phyloP scores from a whole-genome alignment of 2,329 filamentous ascomycete genomes.

The Rhinocladiella mackenziei region DNA sequence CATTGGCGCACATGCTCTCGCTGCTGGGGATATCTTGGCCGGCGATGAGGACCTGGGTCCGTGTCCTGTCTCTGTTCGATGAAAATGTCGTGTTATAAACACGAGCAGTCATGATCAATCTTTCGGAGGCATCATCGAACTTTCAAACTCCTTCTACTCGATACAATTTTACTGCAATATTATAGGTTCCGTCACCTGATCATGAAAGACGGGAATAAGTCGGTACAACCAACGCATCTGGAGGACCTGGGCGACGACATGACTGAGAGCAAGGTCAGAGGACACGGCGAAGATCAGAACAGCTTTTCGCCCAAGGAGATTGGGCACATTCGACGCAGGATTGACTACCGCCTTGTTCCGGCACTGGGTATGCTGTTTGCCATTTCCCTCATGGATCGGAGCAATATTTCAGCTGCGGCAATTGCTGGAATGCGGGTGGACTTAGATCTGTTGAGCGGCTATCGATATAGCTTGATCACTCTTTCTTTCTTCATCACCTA shows the following conservation, averaged over 20 bases:
- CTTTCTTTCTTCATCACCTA: constrained; percentile 72
- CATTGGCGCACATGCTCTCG: too few relatives aligned
- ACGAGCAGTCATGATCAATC: too few relatives aligned
- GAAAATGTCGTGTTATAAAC: too few relatives aligned
- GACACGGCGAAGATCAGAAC: neutral
- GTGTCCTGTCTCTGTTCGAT: too few relatives aligned
- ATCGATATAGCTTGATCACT: constrained; percentile 54
- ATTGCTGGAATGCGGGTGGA: constrained; percentile 53
- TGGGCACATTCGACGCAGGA: constrained; percentile 56
- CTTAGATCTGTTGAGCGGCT: constrained; percentile 29
- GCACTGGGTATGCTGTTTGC: constrained; percentile 63
- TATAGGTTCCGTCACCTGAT: too few relatives aligned
- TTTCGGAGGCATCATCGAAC: too few relatives aligned
- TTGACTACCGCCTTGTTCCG: constrained; percentile 63
- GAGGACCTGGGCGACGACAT: neutral
- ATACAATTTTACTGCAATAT: too few relatives aligned
- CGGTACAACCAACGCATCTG: neutral
- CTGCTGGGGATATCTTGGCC: too few relatives aligned
- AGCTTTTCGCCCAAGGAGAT: neutral
- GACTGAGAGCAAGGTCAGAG: neutral
- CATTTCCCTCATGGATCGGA: constrained; percentile 42
- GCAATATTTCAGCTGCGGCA: constrained; percentile 57
- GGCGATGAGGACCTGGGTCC: too few relatives aligned
- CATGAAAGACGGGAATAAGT: too few relatives aligned
- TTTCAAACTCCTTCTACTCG: too few relatives aligned